Base-by-base conservation (phyloP, 2,329 filamentous ascomycete species). In the Cladosporium sphaerospermum region DNA sequence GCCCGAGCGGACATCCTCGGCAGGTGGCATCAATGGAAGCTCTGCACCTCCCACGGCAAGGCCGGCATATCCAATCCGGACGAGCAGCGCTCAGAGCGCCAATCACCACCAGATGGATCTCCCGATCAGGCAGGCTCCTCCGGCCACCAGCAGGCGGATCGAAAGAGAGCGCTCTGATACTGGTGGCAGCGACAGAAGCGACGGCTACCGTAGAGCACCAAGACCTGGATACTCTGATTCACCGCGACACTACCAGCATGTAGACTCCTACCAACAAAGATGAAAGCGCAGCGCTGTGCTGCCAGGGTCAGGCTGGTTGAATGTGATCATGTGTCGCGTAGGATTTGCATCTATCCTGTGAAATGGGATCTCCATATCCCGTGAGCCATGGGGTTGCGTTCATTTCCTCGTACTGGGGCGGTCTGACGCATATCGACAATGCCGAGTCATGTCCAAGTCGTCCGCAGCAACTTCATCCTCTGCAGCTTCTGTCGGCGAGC, bases 51-150 rank as follows among this genome's bases (percentile, higher is more conserved):
- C 43, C 13, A 49, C 68, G 32, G 64, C 67, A 19, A 64, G 72
- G 16, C 73, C 73, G 16, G 56, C 64, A 33, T 75, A 72, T 55
- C 73, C 73, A 2, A 60, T 63, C 11, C 64, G 74, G 39, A 75
- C 73, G 18, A 72, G 69, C 31, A 76, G 74, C 59, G 67, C 69
- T 28, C 58, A 58, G 42, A 60, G 36, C 49, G 58, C 37, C 59
- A 61, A 18, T 55, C 51, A 42, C 53, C 54, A 63, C 32, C 46
- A 65, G 36, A 71, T 75, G 69, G 71, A 69, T 37, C 62, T 77
- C 7, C 74, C 74, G 9, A 75, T 77, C 41, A 65, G 74, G 53
- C 73, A 73, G 40, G 73, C 72, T 23, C 71, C 71, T 6, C 42
- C 42, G 32, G 42, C 44, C 14, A 43, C 23, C 37, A 52, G 52